phyloP scores from a whole-genome alignment of 495 filamentous ascomycete species.

The Penicillium coffeae region DNA sequence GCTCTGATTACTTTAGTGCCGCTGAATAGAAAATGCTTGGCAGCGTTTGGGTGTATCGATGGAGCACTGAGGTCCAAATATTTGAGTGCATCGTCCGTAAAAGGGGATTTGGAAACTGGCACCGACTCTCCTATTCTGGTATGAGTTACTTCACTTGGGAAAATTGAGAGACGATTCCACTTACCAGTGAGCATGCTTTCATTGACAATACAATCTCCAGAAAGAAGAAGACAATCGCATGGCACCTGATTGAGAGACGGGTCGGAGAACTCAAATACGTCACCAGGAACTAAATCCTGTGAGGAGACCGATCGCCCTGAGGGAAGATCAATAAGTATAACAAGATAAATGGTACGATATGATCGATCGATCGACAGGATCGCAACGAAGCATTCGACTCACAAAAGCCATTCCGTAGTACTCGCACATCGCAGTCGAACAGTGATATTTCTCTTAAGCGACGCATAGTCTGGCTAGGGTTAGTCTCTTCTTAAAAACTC shows the following conservation, averaged over 20 bases:
- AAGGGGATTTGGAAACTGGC: slow-evolving; percentile 86
- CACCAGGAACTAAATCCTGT: slow-evolving; percentile 86
- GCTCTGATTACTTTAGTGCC: slow-evolving; percentile 95
- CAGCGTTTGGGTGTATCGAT: slow-evolving; percentile 72
- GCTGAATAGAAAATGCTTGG: slow-evolving; percentile 85
- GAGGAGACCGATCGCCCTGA: slow-evolving; percentile 82
- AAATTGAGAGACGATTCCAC: slow-evolving; percentile 4
- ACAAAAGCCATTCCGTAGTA: slow-evolving; percentile 94
- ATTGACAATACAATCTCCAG: slow-evolving; percentile 97
- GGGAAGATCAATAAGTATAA: neutral
- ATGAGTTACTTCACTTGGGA: slow-evolving; percentile 14
- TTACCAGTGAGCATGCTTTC: slow-evolving; percentile 97
- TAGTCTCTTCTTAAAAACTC: slow-evolving; percentile 16
- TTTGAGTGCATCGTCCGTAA: slow-evolving; percentile 75
- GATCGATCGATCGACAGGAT: no score
- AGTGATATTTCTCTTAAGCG: slow-evolving; percentile 86
- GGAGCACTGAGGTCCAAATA: slow-evolving; percentile 71
- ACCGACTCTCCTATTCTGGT: slow-evolving; percentile 76
- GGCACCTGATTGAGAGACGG: slow-evolving; percentile 91
- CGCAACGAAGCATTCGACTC: slow-evolving; percentile 33
- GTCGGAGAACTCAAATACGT: slow-evolving; percentile 96
- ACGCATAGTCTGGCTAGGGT: slow-evolving; percentile 67
- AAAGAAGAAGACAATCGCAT: slow-evolving; percentile 86
- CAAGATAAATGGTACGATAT: neutral
- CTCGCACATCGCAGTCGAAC: slow-evolving; percentile 92